Percentiles rank a stretch among this genome's conserved stretches.
phyloP scores from a whole-genome alignment of 441 rosid genomes.

The Heliophila coronopifolia region DNA sequence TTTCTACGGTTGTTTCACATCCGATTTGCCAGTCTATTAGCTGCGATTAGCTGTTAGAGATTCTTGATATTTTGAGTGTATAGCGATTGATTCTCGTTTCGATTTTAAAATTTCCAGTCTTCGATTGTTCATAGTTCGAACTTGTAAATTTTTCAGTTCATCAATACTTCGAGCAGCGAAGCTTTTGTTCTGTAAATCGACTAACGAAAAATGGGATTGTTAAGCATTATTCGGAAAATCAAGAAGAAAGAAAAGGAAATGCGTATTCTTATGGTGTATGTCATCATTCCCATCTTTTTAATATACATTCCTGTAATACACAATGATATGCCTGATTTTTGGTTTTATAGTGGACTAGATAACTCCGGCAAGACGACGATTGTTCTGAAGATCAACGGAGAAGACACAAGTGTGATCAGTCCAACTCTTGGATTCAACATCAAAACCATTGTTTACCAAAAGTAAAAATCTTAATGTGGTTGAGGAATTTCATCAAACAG shows the following conservation, averaged over 20 bases:
- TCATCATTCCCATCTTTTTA: slow-evolving; percentile 2
- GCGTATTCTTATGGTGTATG: slow-evolving; percentile 97
- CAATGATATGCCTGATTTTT: background rate
- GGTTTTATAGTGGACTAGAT: slow-evolving; percentile 55
- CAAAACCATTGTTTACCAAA: slow-evolving; percentile 66
- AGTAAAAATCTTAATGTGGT: slow-evolving; percentile 22
- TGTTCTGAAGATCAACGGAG: slow-evolving; percentile 87
- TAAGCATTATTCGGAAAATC: slow-evolving; percentile 81
- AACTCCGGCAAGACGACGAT: slow-evolving; percentile 94
- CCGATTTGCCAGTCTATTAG: too few relatives aligned
- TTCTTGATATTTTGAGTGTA: too few relatives aligned
- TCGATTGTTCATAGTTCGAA: too few relatives aligned
- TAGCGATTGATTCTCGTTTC: too few relatives aligned
- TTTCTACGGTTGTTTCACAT: too few relatives aligned
- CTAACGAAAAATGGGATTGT: slow-evolving; percentile 53
- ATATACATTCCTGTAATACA: background rate
- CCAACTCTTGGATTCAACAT: slow-evolving; percentile 96
- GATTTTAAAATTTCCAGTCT: too few relatives aligned
- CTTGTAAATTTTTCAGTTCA: too few relatives aligned
- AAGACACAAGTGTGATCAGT: slow-evolving; percentile 81
- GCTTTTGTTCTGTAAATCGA: slow-evolving; percentile 3
- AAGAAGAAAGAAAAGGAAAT: slow-evolving; percentile 93
- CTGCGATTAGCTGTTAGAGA: too few relatives aligned
- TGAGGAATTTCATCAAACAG: slow-evolving; percentile 15
- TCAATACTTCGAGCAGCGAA: too few relatives aligned